phyloP scores from a whole-genome alignment of 345 rosid species.

The Streptanthus diversifolius region DNA sequence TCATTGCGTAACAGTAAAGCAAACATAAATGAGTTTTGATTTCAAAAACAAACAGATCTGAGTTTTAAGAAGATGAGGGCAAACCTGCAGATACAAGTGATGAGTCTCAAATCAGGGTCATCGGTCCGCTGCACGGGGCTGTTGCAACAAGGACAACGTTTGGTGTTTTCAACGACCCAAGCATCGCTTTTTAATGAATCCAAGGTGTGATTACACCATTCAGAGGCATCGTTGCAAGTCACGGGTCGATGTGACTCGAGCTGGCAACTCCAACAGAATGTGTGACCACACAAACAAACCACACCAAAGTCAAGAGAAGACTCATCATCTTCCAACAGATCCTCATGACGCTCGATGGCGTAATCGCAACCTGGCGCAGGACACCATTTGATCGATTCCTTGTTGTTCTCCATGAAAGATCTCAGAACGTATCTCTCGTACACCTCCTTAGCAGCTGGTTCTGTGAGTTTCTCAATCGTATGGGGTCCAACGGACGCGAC shows the following conservation, averaged over 20 bases:
- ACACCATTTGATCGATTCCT: neutral
- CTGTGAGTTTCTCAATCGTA: neutral
- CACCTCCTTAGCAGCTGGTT: conserved; percentile 5
- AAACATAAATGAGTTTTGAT: too few relatives aligned
- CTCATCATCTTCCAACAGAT: neutral
- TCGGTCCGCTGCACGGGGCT: neutral
- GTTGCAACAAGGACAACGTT: conserved; percentile 15
- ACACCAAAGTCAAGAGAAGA: neutral
- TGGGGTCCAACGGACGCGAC: conserved; percentile 10
- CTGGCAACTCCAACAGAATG: conserved; percentile 14
- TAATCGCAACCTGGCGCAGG: neutral
- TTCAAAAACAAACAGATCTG: too few relatives aligned
- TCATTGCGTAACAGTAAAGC: too few relatives aligned
- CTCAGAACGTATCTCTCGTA: conserved; percentile 2
- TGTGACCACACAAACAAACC: conserved; percentile 21
- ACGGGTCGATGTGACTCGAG: neutral
- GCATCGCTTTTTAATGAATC: neutral
- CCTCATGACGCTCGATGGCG: neutral
- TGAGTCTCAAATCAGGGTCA: neutral
- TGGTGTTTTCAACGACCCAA: neutral
- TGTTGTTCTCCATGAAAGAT: neutral
- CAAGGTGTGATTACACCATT: neutral
- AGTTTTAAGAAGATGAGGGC: neutral
- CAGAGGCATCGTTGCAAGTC: neutral
- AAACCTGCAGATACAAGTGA: conserved; percentile 22